A percentile compares a stretch with the other conserved stretches of the same genome.
Evolutionary conservation across 179 eudicot genomes (phyloP).

Genomic region (Beta corolliflora): DNA sequence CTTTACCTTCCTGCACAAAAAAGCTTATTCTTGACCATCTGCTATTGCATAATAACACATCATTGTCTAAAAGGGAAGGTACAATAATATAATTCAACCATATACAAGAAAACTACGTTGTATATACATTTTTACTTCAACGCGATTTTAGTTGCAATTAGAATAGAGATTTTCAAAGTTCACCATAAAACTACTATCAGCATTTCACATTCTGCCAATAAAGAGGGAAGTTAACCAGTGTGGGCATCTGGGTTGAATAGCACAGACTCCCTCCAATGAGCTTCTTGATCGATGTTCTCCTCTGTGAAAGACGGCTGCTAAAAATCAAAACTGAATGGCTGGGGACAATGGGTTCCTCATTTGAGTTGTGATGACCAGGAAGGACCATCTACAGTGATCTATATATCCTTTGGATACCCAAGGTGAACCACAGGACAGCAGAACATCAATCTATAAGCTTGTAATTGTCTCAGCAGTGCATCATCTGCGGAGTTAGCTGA

Average conservation of each 20-base stretch:
- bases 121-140: slow-evolving; percentile 1
- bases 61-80: not conserved
- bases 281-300: slow-evolving; percentile 85
- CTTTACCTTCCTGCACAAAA: too few species aligned
- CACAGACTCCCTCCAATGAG: slow-evolving; percentile 86
- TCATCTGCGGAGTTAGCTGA: not conserved
- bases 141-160: not conserved
- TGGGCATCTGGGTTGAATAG: slow-evolving; percentile 73
- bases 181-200: not conserved
- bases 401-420: too few species aligned
- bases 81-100: not conserved
- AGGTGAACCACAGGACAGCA: too few species aligned
- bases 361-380: too few species aligned
- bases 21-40: too few species aligned
- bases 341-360: slow-evolving; percentile 74
- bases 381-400: too few species aligned
- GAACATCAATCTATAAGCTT: too few species aligned
- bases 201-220: not conserved
- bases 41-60: too few species aligned
- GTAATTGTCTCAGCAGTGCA: too few species aligned
- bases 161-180: not conserved
- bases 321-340: slow-evolving; percentile 81
- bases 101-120: not conserved
- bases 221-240: not conserved
- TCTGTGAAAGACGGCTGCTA: slow-evolving; percentile 93